phyloP scores from a whole-genome alignment of 805 yeast species.

The Candida khao-thaluensis region DNA sequence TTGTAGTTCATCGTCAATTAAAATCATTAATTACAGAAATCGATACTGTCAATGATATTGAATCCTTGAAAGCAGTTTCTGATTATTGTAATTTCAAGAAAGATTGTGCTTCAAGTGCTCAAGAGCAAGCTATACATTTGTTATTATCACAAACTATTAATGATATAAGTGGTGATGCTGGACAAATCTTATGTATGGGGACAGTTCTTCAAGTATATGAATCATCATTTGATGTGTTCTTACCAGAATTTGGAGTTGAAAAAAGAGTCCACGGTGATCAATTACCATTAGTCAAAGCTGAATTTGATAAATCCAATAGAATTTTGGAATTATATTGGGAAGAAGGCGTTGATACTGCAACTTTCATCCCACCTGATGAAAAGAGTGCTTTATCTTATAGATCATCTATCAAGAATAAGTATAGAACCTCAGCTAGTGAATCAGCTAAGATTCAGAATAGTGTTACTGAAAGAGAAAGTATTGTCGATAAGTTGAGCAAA shows the following conservation, averaged over 20 bases:
- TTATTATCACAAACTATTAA: slow-evolving; percentile 80
- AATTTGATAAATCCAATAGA: slow-evolving; percentile 69
- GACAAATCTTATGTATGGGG: slow-evolving; percentile 82
- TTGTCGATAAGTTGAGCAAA: slow-evolving; percentile 47
- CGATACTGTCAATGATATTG: slow-evolving; percentile 41
- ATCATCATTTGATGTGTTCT: slow-evolving; percentile 88
- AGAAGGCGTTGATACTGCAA: slow-evolving; percentile 86
- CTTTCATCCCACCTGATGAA: slow-evolving; percentile 89
- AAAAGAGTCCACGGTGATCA: slow-evolving; percentile 98
- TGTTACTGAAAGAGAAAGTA: slow-evolving; percentile 38
- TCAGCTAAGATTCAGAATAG: slow-evolving; percentile 62
- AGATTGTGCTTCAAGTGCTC: slow-evolving; percentile 90
- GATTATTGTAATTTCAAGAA: slow-evolving; percentile 95
- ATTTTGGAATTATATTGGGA: slow-evolving; percentile 89
- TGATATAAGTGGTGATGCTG: slow-evolving; percentile 67
- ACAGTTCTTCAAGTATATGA: slow-evolving; percentile 91
- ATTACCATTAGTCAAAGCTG: slow-evolving; percentile 87
- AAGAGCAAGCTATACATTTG: slow-evolving; percentile 91
- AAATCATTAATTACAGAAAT: slow-evolving; percentile 53
- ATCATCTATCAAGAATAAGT: slow-evolving; percentile 73
- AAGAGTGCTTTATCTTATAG: slow-evolving; percentile 73
- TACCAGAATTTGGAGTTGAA: slow-evolving; percentile 93
- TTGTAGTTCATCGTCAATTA: slow-evolving; percentile 89
- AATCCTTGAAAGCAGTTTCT: slow-evolving; percentile 73
- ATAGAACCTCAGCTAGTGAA: slow-evolving; percentile 65